Evolutionary conservation across 257 asterid species (phyloP), one percentile per base, ranked within the genome.

Genomic region (Perilla frutescens): DNA sequence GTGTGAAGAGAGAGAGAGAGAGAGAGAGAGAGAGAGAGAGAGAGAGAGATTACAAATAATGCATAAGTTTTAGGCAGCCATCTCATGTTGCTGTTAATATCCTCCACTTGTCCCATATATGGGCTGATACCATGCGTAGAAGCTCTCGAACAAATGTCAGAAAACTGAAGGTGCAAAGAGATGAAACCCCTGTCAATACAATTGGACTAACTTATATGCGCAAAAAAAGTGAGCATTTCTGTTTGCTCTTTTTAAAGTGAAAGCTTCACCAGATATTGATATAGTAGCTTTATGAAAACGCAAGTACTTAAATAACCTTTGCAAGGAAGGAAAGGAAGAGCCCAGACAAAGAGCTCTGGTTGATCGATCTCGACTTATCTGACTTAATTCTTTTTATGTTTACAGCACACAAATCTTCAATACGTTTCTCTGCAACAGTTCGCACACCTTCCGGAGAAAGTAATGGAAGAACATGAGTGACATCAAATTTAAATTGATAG

Each of bases 61-160:
- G 97, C 83, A 59, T 82, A 94, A 69, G 97, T 94, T 84, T 77
- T 88, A 53, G 99, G 99, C 59, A 87, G 84, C 99, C 99, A 91
- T 86, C 96, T 86, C 96, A 81, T 87, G 93, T 91, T 92, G 90
- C 82, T 79, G 70, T 62, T 41, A n/a, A 94, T 88, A 54, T 88
- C 98, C 80, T 94, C 98, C 87, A 80, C 76, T 76, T 80, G 93
- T 71, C 96, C 98, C 74, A 86, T 67, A 69, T 76, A 84, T 10
- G 88, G 83, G 82, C 81, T 76, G 68, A 92, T 53, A 67, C 96
- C 98, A 32, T 87, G 96, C 6, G 81, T 73, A 54, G 96, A 69
- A 66, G 96, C 98, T 80, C 73, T 85, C 44, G 85, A 81, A 80
- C 88, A 83, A 72, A 94, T 82, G 76, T 85, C 85, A 57, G 86